Conservation (phyloP, 2,329 filamentous ascomycete species). For the Fusarium citri region DNA sequence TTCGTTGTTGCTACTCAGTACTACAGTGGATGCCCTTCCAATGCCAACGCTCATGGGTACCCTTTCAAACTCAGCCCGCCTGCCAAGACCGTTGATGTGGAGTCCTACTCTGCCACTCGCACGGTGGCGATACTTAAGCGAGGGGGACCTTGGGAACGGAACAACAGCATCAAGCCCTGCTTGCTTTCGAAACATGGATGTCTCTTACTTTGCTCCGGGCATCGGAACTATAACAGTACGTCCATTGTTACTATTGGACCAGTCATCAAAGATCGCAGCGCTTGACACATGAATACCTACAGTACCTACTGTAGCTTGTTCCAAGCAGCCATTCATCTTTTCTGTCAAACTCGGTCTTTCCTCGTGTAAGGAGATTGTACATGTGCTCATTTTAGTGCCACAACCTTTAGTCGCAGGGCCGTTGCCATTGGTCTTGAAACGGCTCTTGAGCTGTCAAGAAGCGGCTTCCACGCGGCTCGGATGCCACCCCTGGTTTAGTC, state of each 20-base stretch:
- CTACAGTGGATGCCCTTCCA: constrained; percentile 21
- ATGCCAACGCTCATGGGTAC: constrained; percentile 23
- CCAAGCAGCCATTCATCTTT: neutral
- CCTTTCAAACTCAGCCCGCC: constrained; percentile 6
- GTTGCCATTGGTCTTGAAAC: constrained; percentile 26
- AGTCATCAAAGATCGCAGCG: neutral
- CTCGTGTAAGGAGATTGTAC: constrained; percentile 16
- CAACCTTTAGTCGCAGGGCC: constrained; percentile 10
- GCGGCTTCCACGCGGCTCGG: constrained; percentile 19
- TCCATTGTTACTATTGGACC: neutral
- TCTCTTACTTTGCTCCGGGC: constrained; percentile 8
- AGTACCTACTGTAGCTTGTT: neutral
- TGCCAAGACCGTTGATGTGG: constrained; percentile 42
- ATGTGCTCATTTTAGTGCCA: constrained; percentile 6
- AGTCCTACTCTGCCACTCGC: constrained; percentile 23
- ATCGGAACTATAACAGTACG: neutral
- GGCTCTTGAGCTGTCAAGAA: constrained; percentile 31
- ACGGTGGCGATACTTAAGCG: constrained; percentile 40
- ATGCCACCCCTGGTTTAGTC: constrained; percentile 17
- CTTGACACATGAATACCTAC: neutral
- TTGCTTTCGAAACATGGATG: neutral
- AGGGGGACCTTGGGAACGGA: constrained; percentile 10
- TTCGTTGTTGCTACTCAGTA: constrained; percentile 1
- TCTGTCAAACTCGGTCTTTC: neutral
- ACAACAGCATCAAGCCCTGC: neutral